These are phyloP conservation scores for Jackrogersella multiformis DNA, from an alignment of 495 filamentous ascomycete species.

Conservation along the genomic window DNA sequence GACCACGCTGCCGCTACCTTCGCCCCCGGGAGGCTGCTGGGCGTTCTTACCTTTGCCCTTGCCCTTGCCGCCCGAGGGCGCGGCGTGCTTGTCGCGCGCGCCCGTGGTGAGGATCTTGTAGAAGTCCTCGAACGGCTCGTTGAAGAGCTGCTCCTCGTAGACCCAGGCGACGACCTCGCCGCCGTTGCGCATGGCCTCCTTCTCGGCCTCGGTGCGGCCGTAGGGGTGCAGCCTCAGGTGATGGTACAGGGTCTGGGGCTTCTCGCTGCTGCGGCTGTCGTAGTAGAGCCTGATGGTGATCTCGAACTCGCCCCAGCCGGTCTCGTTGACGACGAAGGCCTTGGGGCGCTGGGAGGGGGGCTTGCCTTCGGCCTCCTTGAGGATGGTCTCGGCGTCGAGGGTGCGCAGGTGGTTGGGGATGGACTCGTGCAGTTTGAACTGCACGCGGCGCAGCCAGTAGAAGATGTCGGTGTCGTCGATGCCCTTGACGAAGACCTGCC, in stretches of 20 bases:
- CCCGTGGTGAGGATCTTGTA: constrained; percentile 82
- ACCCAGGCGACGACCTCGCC: constrained; percentile 76
- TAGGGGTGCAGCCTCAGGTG: constrained; percentile 92
- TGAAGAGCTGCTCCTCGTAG: constrained; percentile 94
- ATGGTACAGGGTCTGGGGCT: constrained; percentile 90
- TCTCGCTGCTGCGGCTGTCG: constrained; percentile 82
- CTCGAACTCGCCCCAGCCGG: constrained; percentile 98
- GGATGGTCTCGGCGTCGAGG: constrained; percentile 68
- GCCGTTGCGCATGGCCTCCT: constrained; percentile 67
- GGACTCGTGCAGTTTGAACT: constrained; percentile 97
- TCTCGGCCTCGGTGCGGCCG: constrained; percentile 75
- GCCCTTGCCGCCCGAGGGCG: constrained; percentile 52
- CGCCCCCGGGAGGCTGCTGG: constrained; percentile 11
- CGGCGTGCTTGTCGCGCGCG: constrained; percentile 49
- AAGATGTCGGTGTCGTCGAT: constrained; percentile 87
- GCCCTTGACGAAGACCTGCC: constrained; percentile 91
- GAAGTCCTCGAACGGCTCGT: constrained; percentile 91
- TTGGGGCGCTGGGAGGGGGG: constrained; percentile 53
- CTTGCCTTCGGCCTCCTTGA: constrained; percentile 55
- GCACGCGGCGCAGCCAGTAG: constrained; percentile 95
- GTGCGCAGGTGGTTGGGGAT: constrained; percentile 87
- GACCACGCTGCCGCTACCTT: constrained; percentile 58
- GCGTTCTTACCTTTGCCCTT: constrained; percentile 50
- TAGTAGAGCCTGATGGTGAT: constrained; percentile 94
- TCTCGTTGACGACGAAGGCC: constrained; percentile 83